Evolutionary conservation across 2,329 filamentous ascomycete species (phyloP).

Genomic region (Trichoderma cornu-damae): DNA sequence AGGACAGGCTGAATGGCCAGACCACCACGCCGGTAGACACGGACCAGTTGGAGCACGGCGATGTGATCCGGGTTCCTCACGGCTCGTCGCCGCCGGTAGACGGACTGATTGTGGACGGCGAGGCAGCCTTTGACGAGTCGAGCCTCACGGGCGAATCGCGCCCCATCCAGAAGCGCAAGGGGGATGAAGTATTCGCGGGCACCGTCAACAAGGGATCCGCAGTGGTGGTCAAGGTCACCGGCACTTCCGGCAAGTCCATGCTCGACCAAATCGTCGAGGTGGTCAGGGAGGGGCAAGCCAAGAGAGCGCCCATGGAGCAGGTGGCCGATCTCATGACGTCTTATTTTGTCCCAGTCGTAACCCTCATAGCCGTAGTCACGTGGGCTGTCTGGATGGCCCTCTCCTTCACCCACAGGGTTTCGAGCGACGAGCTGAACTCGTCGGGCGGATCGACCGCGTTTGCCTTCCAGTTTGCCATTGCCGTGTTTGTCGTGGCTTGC

Average conservation of each 20-base stretch:
- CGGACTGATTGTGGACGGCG: conserved; percentile 59
- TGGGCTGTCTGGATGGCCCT: conserved; percentile 68
- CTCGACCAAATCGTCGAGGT: conserved; percentile 73
- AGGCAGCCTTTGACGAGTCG: conserved; percentile 77
- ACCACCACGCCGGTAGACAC: conserved; percentile 45
- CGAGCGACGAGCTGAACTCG: conserved; percentile 51
- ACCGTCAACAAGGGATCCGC: conserved; percentile 67
- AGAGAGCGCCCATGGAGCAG: conserved; percentile 68
- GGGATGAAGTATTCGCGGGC: conserved; percentile 64
- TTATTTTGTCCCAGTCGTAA: conserved; percentile 72
- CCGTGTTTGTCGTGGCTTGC: conserved; percentile 82
- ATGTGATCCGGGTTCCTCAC: conserved; percentile 68
- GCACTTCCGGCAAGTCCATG: conserved; percentile 65
- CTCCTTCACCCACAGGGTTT: conserved; percentile 54
- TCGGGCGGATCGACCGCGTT: conserved; percentile 65
- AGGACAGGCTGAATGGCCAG: conserved; percentile 33
- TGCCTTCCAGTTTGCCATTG: conserved; percentile 75
- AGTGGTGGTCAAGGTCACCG: conserved; percentile 58
- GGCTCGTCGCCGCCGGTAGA: conserved; percentile 83
- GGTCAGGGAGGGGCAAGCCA: conserved; percentile 72
- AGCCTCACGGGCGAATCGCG: conserved; percentile 78
- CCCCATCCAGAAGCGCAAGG: conserved; percentile 56
- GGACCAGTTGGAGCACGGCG: conserved; percentile 70
- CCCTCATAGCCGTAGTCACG: conserved; percentile 61
- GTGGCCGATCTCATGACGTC: conserved; percentile 67